Conservation (phyloP, 2,329 filamentous ascomycete species). For the Mycosphaerella sp. region DNA sequence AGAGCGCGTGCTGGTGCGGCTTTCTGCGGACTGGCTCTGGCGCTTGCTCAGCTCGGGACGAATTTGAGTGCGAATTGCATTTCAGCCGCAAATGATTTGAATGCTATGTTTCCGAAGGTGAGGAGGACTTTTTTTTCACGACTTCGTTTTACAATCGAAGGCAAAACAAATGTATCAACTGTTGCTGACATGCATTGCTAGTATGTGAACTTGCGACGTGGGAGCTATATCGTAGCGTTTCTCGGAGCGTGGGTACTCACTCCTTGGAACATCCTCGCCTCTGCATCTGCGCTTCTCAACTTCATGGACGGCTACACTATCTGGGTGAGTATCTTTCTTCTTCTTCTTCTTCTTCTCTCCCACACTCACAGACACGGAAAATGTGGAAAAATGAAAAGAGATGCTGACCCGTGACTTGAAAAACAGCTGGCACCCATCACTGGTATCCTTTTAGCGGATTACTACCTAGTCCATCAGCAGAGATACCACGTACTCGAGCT, state of each 20-base stretch:
- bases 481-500: conserved; percentile 23
- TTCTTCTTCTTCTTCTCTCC: too few species aligned
- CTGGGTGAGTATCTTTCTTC: conserved; percentile 23
- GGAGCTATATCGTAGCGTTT: conserved; percentile 38
- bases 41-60: conserved; percentile 12
- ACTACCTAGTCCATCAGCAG: conserved; percentile 24
- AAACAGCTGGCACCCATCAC: conserved; percentile 36
- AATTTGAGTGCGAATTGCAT: conserved; percentile 27
- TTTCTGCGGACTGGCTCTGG: conserved; percentile 21
- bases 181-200: too few species aligned
- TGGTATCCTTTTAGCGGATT: conserved; percentile 38
- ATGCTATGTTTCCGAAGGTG: conserved; percentile 19
- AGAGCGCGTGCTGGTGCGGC: conserved; percentile 22
- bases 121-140: background rate
- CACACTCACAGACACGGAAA: too few species aligned
- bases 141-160: too few species aligned
- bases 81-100: conserved; percentile 22
- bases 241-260: conserved; percentile 34
- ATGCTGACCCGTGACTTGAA: background rate
- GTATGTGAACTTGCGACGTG: conserved; percentile 37
- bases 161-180: too few species aligned
- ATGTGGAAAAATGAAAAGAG: too few species aligned
- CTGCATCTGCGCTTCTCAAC: conserved; percentile 38
- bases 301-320: conserved; percentile 41
- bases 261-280: conserved; percentile 42